phyloP scores from a whole-genome alignment of 2,329 filamentous ascomycete species.

The Colletotrichum sp. region DNA sequence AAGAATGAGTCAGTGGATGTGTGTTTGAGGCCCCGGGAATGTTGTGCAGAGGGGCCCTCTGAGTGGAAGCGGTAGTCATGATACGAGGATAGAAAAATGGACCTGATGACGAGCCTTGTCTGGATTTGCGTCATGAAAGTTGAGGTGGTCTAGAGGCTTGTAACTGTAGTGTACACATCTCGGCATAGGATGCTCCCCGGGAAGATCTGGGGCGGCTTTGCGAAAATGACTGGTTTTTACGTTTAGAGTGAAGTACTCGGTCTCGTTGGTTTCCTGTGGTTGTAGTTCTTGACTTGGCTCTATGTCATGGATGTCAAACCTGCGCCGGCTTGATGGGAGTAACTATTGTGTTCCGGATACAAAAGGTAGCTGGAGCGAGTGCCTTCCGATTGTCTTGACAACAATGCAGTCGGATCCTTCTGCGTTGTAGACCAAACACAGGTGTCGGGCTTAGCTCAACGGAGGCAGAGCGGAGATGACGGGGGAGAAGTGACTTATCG shows the following conservation, averaged over 20 bases:
- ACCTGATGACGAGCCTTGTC: background rate
- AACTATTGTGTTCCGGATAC: background rate
- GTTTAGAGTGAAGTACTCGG: background rate
- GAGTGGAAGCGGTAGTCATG: background rate
- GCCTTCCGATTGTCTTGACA: background rate
- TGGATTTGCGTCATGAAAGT: background rate
- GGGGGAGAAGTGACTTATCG: background rate
- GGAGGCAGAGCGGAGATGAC: background rate
- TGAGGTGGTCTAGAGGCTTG: background rate
- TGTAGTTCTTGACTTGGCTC: no score
- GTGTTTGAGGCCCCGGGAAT: background rate
- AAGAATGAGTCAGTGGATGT: background rate
- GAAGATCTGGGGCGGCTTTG: background rate
- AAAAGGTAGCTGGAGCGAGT: background rate
- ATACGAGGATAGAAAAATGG: background rate
- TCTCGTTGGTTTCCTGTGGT: no score
- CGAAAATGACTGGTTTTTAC: conserved; percentile 17
- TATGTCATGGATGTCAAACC: background rate
- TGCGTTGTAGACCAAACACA: background rate
- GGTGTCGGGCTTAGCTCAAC: background rate
- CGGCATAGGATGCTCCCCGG: background rate
- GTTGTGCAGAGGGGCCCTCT: background rate
- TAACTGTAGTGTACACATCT: conserved; percentile 21
- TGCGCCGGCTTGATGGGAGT: background rate
- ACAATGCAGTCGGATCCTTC: background rate